Evolutionary conservation across 2,329 filamentous ascomycete genomes (phyloP), one percentile per base, ranked within the genome.

Genomic region (Fusarium sp.): DNA sequence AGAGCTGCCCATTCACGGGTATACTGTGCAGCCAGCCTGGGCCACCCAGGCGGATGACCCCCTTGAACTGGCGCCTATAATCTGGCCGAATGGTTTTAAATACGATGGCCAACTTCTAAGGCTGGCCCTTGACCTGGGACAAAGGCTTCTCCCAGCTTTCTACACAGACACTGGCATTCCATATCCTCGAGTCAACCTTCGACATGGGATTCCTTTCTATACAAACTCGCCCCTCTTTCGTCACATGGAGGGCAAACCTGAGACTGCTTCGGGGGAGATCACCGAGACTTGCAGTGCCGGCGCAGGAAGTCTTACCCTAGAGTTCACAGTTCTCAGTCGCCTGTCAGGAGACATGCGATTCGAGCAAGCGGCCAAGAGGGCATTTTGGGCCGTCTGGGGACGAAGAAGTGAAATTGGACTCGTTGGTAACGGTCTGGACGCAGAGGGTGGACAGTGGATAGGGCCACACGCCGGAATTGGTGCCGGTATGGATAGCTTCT

Each of bases 371-470:
- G 95, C 94, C 2, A 98, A 98, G 82, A 87, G 93, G 63, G 95
- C 96, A 2, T 99, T 99, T 78, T 98, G 95, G 95, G 93, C 95
- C 30, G 94, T 99, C n/a, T 99, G 96, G 96, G 87, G 91, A 47
- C 88, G 93, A 62, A 90, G 95, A 72, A 98, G 94, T 80, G 89
- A 91, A 44, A 94, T 97, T 76, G 94, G 94, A 8, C 86, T 99
- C 30, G 92, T 99, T 71, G 96, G 95, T 13, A 93, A 94, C 64
- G 95, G 95, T 6, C 95, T 99, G 69, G 95, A 97, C 83, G 94
- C 95, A 3, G 95, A 98, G 79, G 92, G 91, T 33, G 96, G 95
- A 1, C 88, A 92, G 74, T 99, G 96, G 96, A 91, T 96, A 38
- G 92, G 92, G 14, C 89, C 93, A 5, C 95, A 94, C 80, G 92